These are phyloP conservation scores for Backusella parvicylindrica DNA, from an alignment of 192 early-diverging fungal genomes.

Conservation along the genomic window DNA sequence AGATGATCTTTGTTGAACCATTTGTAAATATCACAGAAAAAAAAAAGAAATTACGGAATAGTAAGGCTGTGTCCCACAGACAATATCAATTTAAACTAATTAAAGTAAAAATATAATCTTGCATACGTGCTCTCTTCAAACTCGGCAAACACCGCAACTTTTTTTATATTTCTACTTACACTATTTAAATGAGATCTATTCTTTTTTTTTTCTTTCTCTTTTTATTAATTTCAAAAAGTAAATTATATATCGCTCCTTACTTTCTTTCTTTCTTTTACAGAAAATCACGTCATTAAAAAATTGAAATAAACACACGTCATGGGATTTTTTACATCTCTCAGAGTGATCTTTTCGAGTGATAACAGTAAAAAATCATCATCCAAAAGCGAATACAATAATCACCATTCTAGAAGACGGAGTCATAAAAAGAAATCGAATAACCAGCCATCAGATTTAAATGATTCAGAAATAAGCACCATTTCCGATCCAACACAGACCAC, in stretches of 20 bases:
- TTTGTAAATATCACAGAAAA: neutral
- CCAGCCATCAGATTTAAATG: neutral
- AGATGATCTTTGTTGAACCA: neutral
- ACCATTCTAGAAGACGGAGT: neutral
- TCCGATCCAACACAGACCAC: neutral
- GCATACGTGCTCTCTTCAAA: neutral
- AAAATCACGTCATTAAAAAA: neutral
- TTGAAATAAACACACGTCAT: neutral
- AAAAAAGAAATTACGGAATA: neutral
- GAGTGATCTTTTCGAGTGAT: neutral
- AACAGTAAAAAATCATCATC: neutral
- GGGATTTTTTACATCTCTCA: neutral
- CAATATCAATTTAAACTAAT: constrained; percentile 1
- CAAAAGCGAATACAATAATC: neutral
- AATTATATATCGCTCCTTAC: neutral
- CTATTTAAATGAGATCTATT: neutral
- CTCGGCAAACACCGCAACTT: neutral
- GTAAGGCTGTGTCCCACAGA: neutral
- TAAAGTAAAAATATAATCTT: constrained; percentile 1
- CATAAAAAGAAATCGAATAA: neutral
- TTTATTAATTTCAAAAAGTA: neutral
- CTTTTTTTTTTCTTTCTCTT: neutral
- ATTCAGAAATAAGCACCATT: neutral
- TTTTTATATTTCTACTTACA: neutral
- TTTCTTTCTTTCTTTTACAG: neutral